Base-by-base conservation (phyloP, 2,329 filamentous ascomycete genomes). In the Alternaria brassicicola region DNA sequence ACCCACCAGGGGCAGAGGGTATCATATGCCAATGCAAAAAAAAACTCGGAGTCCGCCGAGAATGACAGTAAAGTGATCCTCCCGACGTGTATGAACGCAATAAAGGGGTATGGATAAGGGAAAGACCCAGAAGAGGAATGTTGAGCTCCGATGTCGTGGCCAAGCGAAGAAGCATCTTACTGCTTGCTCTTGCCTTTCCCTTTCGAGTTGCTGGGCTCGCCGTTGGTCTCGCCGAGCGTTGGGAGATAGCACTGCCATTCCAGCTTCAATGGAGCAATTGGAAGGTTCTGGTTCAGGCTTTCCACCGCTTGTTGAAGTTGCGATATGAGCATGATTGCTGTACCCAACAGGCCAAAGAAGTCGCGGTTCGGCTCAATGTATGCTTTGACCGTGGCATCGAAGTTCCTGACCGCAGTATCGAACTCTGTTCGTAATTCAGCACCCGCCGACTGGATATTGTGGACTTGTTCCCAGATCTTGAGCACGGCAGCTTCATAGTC, bases 281-380 rank as follows among this genome's bases (percentile, higher is more conserved):
- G 50, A 2, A 58, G 15, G 5, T 63, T 65, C 38, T 62, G 49
- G 15, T 66, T 68, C 4, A 65, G 25, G n/a, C 30, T 21, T 8
- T 65, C 51, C 6, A 61, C 17, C 10, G 58, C 17, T 19, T 55
- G 36, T 17, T 65, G 60, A 6, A 66, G 4, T 41, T 65, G 52
- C 9, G 36, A 30, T 17, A 57, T 15, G 10, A 57, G 41, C 0
- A 54, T 6, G 6, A 65, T 36, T 1, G 60, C 23, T 0, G 15
- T 38, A 6, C 52, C 49, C 9, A 64, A 46, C 6, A 45, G 19
- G 17, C 17, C 45, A 15, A 68, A 39, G 10, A 51, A 33, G 1
- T 57, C 53, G 6, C 38, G 49, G 25, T 64, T 60, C 0, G 64
- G 60, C 12, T 51, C 41, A 28, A 65, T 59, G 15, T 55, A 55